Evolutionary conservation across 768 basidiomycete genomes (phyloP), one percentile per base, ranked within the genome.

Genomic region (Clavulina sp.): DNA sequence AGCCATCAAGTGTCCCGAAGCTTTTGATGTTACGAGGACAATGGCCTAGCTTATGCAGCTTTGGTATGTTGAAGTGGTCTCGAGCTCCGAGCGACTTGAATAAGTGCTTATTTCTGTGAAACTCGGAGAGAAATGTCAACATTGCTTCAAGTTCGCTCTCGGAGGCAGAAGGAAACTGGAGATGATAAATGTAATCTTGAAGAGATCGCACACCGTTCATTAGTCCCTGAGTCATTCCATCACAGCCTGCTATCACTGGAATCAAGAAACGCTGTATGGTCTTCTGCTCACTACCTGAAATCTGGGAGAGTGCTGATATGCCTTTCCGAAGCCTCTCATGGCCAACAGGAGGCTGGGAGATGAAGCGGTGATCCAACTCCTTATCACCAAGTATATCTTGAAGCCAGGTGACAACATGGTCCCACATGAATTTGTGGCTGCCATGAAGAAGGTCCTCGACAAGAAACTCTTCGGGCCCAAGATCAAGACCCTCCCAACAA

Each of bases 371-470:
- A 21, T 63, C 57, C 4, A 63, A 5, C 23, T 59, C 58, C 2
- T 46, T 49, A 13, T 32, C 26, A 3, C 57, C 58, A 0, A 57
- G 21, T 4, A 59, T 19, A 3, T 23, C 24, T 26, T 5, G 41
- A 26, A 57, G 62, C 71, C 71, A 73, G 4, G 58, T 62, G 0
- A 65, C 60, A 2, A 69, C 49, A 47, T 73, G 71, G 47, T 71
- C 54, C n/a, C 54, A 62, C 0, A 30, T 0, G 56, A 67, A 71
- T 31, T 74, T 73, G 55, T 74, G 54, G 38, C 58, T 49, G 52
- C 62, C 65, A 0, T 69, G 71, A 6, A 73, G 55, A 34, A 69
- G 56, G 1, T 41, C 44, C 72, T 72, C 72, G 56, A 71, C 72
- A 9, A 69, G 72, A 9, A 41, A 9, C 28, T 21, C 5, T 33